Evolutionary conservation across 768 basidiomycete genomes (phyloP).

Genomic region (Cystoderma amianthinum): DNA sequence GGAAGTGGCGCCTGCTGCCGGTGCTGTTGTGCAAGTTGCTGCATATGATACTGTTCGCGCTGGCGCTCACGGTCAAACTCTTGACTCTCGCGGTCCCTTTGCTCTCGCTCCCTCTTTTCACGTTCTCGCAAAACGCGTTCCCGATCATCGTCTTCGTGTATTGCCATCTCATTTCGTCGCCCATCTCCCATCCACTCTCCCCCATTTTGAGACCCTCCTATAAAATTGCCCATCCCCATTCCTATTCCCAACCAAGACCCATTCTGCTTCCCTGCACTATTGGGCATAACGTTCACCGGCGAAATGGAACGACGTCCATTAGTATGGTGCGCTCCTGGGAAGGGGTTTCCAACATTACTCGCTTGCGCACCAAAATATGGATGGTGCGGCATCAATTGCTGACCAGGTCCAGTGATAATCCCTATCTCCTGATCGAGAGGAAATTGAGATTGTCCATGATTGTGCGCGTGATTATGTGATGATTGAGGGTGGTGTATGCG

Average conservation of each 20-base stretch:
- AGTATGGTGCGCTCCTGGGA: neutral
- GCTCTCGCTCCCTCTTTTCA: slow-evolving; percentile 10
- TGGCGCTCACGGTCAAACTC: slow-evolving; percentile 20
- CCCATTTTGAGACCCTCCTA: slow-evolving; percentile 8
- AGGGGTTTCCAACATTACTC: neutral
- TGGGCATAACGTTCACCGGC: slow-evolving; percentile 23
- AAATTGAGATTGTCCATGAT: slow-evolving; percentile 9
- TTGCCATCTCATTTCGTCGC: slow-evolving; percentile 20
- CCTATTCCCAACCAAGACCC: slow-evolving; percentile 28
- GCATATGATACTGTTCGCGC: slow-evolving; percentile 23
- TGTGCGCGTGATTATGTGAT: neutral
- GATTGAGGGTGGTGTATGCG: neutral
- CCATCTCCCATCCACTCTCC: slow-evolving; percentile 15
- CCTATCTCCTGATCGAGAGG: slow-evolving; percentile 17
- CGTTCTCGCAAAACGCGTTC: slow-evolving; percentile 20
- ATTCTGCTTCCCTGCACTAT: slow-evolving; percentile 22
- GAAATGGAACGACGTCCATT: slow-evolving; percentile 27
- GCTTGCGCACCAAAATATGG: slow-evolving; percentile 20
- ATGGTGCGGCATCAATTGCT: slow-evolving; percentile 22
- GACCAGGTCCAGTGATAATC: slow-evolving; percentile 13
- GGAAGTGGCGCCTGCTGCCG: slow-evolving; percentile 17
- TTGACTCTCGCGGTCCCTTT: slow-evolving; percentile 19
- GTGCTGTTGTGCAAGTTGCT: slow-evolving; percentile 24
- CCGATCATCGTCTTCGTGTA: slow-evolving; percentile 28
- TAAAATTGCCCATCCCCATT: slow-evolving; percentile 15